These are phyloP conservation scores for Pestalotiopsis sp. DNA, from an alignment of 2,329 filamentous ascomycete genomes.

Conservation along the genomic window DNA sequence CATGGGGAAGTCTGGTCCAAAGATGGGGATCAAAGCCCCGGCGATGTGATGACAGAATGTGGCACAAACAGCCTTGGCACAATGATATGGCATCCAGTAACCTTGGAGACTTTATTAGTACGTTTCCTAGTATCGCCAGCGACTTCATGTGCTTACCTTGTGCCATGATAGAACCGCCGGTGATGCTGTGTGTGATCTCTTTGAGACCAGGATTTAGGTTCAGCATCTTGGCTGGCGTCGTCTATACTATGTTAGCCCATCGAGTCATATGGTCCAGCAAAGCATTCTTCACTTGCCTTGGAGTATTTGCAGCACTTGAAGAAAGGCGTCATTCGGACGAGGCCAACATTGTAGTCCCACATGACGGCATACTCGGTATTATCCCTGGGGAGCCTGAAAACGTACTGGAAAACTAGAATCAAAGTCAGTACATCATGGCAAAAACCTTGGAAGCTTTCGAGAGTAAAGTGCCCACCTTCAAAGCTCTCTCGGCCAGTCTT, in stretches of 20 bases:
- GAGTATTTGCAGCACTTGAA: slow-evolving; percentile 89
- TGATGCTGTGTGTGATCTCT: slow-evolving; percentile 93
- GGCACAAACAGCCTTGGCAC: slow-evolving; percentile 82
- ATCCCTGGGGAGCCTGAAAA: slow-evolving; percentile 72
- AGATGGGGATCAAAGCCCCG: slow-evolving; percentile 84
- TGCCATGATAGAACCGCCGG: slow-evolving; percentile 84
- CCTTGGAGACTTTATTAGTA: slow-evolving; percentile 51
- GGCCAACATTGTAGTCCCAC: slow-evolving; percentile 96
- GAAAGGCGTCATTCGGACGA: slow-evolving; percentile 91
- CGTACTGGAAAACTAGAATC: slow-evolving; percentile 77
- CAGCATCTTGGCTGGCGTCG: slow-evolving; percentile 83
- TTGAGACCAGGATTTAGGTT: slow-evolving; percentile 78
- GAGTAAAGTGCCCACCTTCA: slow-evolving; percentile 64
- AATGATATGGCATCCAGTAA: slow-evolving; percentile 94
- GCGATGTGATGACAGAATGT: slow-evolving; percentile 90
- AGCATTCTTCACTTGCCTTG: slow-evolving; percentile 66
- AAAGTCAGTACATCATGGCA: slow-evolving; percentile 19
- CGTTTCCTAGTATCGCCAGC: slow-evolving; percentile 6
- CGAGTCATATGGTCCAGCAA: slow-evolving; percentile 13
- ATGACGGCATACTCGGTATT: slow-evolving; percentile 75
- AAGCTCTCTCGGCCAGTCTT: slow-evolving; percentile 89
- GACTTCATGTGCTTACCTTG: slow-evolving; percentile 60
- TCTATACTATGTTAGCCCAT: slow-evolving; percentile 55
- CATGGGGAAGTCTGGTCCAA: slow-evolving; percentile 79
- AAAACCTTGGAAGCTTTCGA: neutral